Evolutionary conservation across 495 filamentous ascomycete species (phyloP).

Genomic region (Paragyromitra xinjiangensis): DNA sequence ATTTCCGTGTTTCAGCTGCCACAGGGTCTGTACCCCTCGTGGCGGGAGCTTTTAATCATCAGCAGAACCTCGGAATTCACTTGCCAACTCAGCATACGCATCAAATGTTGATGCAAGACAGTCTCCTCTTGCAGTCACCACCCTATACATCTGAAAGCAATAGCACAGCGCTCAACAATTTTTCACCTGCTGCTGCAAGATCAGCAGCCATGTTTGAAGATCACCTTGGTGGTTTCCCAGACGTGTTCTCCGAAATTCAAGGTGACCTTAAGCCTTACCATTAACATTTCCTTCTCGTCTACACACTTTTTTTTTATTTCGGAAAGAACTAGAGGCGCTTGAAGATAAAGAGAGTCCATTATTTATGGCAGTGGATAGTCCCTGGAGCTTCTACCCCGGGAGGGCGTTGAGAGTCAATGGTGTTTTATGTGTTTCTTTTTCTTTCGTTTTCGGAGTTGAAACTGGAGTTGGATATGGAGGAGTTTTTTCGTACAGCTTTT

Average conservation of each 20-base stretch:
- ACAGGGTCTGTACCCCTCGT: conserved; percentile 27
- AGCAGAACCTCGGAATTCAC: conserved; percentile 33
- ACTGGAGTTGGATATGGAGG: conserved; percentile 31
- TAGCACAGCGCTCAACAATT: conserved; percentile 10
- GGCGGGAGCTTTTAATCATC: conserved; percentile 33
- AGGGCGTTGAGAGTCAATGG: conserved; percentile 37
- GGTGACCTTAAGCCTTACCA: conserved; percentile 19
- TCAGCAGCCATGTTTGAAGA: conserved; percentile 31
- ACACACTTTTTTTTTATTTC: conserved; percentile 2
- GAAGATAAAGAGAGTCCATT: conserved; percentile 22
- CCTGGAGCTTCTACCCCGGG: not conserved
- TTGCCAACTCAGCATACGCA: conserved; percentile 29
- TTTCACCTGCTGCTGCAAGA: conserved; percentile 15
- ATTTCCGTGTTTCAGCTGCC: conserved; percentile 28
- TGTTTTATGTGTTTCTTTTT: conserved; percentile 12
- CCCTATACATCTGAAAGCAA: conserved; percentile 11
- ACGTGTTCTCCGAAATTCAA: conserved; percentile 11
- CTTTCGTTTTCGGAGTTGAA: conserved; percentile 38
- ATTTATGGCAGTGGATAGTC: not conserved
- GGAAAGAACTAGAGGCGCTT: conserved; percentile 33
- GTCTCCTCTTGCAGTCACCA: conserved; percentile 5
- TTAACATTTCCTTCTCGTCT: not conserved
- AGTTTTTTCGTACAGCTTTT: conserved; percentile 17
- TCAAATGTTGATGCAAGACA: conserved; percentile 38
- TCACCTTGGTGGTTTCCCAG: conserved; percentile 2